phyloP scores from a whole-genome alignment of 1,284 basidiomycete genomes.

The Melampsora larici-populina region DNA sequence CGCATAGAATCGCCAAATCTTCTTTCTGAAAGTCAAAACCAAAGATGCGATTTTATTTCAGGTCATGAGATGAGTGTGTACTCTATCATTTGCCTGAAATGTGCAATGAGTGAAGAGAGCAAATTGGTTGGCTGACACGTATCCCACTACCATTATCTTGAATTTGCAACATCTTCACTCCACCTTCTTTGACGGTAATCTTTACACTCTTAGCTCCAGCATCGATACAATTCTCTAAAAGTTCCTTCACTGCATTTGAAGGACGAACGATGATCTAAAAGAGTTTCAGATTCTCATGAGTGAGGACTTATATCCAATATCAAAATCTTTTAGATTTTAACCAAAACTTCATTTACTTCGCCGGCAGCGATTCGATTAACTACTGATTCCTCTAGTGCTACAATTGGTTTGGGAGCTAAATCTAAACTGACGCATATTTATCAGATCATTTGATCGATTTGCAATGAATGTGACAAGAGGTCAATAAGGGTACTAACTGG shows the following conservation, averaged over 20 bases:
- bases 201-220: constrained; percentile 83
- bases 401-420: constrained; percentile 52
- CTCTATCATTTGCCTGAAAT: background rate
- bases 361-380: constrained; percentile 65
- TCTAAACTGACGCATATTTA: background rate
- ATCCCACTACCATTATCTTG: constrained; percentile 96
- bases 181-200: constrained; percentile 88
- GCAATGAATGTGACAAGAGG: background rate
- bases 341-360: constrained; percentile 55
- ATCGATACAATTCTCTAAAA: constrained; percentile 91
- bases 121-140: constrained; percentile 60
- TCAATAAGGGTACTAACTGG: background rate
- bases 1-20: constrained; percentile 85
- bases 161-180: constrained; percentile 90
- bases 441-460: background rate
- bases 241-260: constrained; percentile 91
- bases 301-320: background rate
- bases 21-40: constrained; percentile 57
- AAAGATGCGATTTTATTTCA: background rate
- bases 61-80: background rate
- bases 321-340: background rate
- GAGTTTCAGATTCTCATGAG: constrained; percentile 7
- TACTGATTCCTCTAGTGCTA: constrained; percentile 58
- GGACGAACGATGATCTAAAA: constrained; percentile 90
- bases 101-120: background rate